Conservation (phyloP, 495 filamentous ascomycete genomes). For the Penicillium cataractarum region DNA sequence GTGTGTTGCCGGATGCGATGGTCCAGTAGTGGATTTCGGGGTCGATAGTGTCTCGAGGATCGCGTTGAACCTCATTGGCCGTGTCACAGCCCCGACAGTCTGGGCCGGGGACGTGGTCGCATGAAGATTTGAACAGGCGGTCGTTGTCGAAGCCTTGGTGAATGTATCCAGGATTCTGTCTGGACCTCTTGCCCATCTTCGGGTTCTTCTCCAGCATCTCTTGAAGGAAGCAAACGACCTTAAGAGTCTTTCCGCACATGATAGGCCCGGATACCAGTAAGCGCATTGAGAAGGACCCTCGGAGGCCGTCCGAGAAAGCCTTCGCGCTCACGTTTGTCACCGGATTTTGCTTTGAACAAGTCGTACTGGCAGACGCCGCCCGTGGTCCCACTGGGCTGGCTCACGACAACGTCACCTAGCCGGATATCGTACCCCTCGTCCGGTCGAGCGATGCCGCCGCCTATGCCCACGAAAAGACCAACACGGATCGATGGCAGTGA, state of each 20-base stretch:
- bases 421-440: conserved; percentile 26
- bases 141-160: conserved; percentile 19
- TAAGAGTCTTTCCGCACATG: conserved; percentile 22
- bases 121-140: conserved; percentile 17
- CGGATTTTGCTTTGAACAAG: conserved; percentile 16
- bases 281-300: conserved; percentile 25
- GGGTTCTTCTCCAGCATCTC: conserved; percentile 23
- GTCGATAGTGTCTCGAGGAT: conserved; percentile 3
- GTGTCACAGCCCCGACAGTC: conserved; percentile 20
- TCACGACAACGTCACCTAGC: conserved; percentile 27
- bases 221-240: conserved; percentile 24
- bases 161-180: conserved; percentile 8
- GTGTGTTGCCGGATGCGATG: conserved; percentile 27
- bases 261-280: conserved; percentile 26
- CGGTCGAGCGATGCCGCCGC: conserved; percentile 25
- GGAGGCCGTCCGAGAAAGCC: conserved; percentile 27
- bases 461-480: conserved; percentile 32
- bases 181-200: conserved; percentile 5
- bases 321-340: conserved; percentile 11
- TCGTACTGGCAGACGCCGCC: conserved; percentile 30
- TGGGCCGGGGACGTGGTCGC: conserved; percentile 6
- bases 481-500: conserved; percentile 22
- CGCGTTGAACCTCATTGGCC: conserved; percentile 17
- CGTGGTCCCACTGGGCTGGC: conserved; percentile 16
- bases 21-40: conserved; percentile 27